Evolutionary conservation across 305 asterid species (phyloP).

Genomic region (Plantago coronopus): DNA sequence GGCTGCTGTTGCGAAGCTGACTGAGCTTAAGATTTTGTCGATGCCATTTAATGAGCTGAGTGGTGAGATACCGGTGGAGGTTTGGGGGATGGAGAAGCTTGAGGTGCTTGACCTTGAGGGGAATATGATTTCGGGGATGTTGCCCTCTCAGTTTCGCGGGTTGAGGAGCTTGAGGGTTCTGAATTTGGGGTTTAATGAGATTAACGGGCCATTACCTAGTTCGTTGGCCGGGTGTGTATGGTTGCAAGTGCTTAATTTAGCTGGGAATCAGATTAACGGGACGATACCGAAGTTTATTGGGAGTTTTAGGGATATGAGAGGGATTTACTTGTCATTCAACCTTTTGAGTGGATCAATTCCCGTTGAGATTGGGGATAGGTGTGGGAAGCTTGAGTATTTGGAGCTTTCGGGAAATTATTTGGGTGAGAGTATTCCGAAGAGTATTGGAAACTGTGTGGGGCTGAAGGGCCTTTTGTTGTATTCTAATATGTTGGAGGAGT

Average conservation of each 20-base stretch:
- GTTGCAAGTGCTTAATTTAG: constrained; percentile 60
- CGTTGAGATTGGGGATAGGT: constrained; percentile 46
- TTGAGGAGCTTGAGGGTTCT: constrained; percentile 61
- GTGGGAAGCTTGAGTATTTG: constrained; percentile 69
- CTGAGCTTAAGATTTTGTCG: constrained; percentile 60
- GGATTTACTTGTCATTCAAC: constrained; percentile 75
- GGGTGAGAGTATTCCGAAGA: constrained; percentile 47
- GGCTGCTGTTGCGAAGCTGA: constrained; percentile 44
- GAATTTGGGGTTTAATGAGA: constrained; percentile 65
- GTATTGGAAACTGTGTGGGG: constrained; percentile 54
- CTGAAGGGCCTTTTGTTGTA: constrained; percentile 58
- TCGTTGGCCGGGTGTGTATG: constrained; percentile 48
- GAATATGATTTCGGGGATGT: constrained; percentile 47
- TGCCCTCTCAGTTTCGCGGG: constrained; percentile 54
- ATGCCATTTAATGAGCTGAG: constrained; percentile 67
- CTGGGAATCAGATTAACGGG: constrained; percentile 70
- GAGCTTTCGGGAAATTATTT: constrained; percentile 74
- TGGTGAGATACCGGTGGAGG: constrained; percentile 56
- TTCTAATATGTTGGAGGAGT: constrained; percentile 70
- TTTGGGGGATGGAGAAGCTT: constrained; percentile 75
- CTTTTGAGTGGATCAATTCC: constrained; percentile 62
- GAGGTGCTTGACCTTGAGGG: constrained; percentile 93
- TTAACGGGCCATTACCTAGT: constrained; percentile 50
- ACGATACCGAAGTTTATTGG: constrained; percentile 57
- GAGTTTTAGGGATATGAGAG: constrained; percentile 56